Base-by-base conservation (phyloP, 2,329 filamentous ascomycete species). In the Colletotrichum australisinense region DNA sequence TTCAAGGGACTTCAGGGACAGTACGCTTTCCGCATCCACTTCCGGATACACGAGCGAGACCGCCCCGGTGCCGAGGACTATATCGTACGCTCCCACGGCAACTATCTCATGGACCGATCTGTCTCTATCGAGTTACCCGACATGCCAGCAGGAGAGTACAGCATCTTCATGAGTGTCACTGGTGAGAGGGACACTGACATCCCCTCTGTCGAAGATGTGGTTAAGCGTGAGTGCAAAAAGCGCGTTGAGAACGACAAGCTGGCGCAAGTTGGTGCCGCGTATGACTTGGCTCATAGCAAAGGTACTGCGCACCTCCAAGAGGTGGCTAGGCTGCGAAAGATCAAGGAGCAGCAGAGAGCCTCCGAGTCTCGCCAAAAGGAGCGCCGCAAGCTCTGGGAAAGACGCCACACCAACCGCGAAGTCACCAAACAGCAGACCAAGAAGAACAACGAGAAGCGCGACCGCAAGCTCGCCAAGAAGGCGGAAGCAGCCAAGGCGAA, bases 1-100 rank as follows among this genome's bases (percentile, higher is more conserved):
- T 93, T 91, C 78, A 86, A 87, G 73, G 91, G 90, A 4, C 84
- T 92, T 0, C 83, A 88, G 42, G 91, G 91, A 9, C 88, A 91
- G 78, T 92, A 92, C 75, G 79, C 74, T 38, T 88, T 87, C 79
- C 83, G 84, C 22, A 80, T 88, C 5, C 83, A 88, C 76, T 90
- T 84, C 83, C 83, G 88, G 11, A 78, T 90, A 2, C 88, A 90
- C 72, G 83, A 86, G 67, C 81, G 86, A 42, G 85, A 84, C n/a
- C 81, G 84, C 3, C 85, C 85, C 2, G 85, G 84, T 5, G 86
- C 87, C 4, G 88, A 90, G 72, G 88, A 91, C 76, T 91, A 91
- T 74, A 86, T 91, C 42, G 89, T 91, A 3, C 85, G 90, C 28
- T 89, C 87, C 4, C 89, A 90, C 70, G 86, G 87, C 6, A 88